These are phyloP conservation scores for Tephrocybe sp. DNA, from an alignment of 768 basidiomycete genomes.

Conservation along the genomic window DNA sequence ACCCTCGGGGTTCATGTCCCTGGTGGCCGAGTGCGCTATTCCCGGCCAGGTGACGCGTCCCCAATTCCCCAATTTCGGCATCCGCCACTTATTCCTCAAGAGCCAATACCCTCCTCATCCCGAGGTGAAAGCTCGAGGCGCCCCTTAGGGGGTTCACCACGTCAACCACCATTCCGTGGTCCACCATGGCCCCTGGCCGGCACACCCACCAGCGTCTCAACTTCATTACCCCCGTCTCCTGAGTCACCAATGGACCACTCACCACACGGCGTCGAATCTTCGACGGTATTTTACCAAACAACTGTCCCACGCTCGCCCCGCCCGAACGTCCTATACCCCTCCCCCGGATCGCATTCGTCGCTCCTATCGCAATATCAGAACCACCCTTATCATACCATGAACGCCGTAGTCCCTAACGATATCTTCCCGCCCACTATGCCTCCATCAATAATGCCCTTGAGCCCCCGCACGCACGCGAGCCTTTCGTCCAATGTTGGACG, in stretches of 20 bases:
- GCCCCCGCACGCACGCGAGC: constrained; percentile 27
- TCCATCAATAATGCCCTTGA: constrained; percentile 37
- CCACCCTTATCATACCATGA: constrained; percentile 28
- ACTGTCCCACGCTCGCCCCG: constrained; percentile 47
- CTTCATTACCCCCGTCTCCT: constrained; percentile 51
- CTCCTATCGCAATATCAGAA: constrained; percentile 41
- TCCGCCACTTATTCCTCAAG: constrained; percentile 11
- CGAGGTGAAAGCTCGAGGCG: constrained; percentile 41
- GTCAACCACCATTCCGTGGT: constrained; percentile 28
- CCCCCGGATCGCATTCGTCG: constrained; percentile 39
- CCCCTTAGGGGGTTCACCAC: constrained; percentile 44
- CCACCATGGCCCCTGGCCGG: constrained; percentile 41
- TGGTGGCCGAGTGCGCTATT: constrained; percentile 26
- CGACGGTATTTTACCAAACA: constrained; percentile 73
- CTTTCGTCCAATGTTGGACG: constrained; percentile 20
- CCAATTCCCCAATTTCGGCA: constrained; percentile 16
- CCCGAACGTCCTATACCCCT: constrained; percentile 47
- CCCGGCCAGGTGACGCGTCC: constrained; percentile 25
- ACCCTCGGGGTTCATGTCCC: constrained; percentile 14
- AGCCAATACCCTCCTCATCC: constrained; percentile 26
- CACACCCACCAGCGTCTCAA: constrained; percentile 33
- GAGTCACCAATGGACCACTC: constrained; percentile 33
- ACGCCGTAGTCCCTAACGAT: constrained; percentile 35
- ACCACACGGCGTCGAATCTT: constrained; percentile 35
- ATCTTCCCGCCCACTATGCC: constrained; percentile 43